Percentiles rank a stretch among this genome's conserved stretches.
Conservation (phyloP, 2,329 filamentous ascomycete genomes). For the Didymella exigua region DNA sequence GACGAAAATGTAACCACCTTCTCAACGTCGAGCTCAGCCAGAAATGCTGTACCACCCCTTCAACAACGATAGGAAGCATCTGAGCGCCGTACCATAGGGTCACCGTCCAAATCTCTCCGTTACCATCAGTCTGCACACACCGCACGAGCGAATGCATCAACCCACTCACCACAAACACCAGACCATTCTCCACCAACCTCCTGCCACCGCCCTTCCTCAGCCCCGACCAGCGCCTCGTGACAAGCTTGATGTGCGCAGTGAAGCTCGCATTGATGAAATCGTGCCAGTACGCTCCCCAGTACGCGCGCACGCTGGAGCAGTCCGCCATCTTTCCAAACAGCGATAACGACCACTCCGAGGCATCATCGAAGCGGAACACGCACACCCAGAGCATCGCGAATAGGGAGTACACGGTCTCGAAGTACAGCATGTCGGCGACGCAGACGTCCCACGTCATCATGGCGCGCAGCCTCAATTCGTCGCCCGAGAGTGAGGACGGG, state of each 20-base stretch:
- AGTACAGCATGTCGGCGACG: slow-evolving; percentile 20
- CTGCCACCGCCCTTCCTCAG: slow-evolving; percentile 4
- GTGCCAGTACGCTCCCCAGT: slow-evolving; percentile 32
- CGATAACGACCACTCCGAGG: slow-evolving; percentile 14
- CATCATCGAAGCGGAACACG: slow-evolving; percentile 7
- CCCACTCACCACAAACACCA: slow-evolving; percentile 27
- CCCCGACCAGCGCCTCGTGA: slow-evolving; percentile 20
- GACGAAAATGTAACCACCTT: background rate
- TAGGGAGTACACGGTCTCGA: slow-evolving; percentile 20
- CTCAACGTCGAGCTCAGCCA: slow-evolving; percentile 10
- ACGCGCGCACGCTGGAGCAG: slow-evolving; percentile 20
- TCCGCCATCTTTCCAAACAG: slow-evolving; percentile 18
- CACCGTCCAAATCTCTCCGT: slow-evolving; percentile 20
- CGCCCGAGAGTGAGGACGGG: background rate
- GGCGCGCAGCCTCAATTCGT: background rate
- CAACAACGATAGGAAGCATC: slow-evolving; percentile 25
- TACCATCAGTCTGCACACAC: slow-evolving; percentile 12
- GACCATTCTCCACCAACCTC: slow-evolving; percentile 24
- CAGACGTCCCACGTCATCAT: slow-evolving; percentile 16
- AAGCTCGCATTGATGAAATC: slow-evolving; percentile 26
- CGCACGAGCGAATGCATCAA: slow-evolving; percentile 21
- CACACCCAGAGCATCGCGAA: slow-evolving; percentile 21
- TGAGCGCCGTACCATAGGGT: slow-evolving; percentile 24
- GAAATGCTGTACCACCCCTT: slow-evolving; percentile 11
- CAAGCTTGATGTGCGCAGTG: slow-evolving; percentile 19